These are phyloP conservation scores for Neospermospora avenae DNA, from an alignment of 2,329 filamentous ascomycete species.

Conservation along the genomic window DNA sequence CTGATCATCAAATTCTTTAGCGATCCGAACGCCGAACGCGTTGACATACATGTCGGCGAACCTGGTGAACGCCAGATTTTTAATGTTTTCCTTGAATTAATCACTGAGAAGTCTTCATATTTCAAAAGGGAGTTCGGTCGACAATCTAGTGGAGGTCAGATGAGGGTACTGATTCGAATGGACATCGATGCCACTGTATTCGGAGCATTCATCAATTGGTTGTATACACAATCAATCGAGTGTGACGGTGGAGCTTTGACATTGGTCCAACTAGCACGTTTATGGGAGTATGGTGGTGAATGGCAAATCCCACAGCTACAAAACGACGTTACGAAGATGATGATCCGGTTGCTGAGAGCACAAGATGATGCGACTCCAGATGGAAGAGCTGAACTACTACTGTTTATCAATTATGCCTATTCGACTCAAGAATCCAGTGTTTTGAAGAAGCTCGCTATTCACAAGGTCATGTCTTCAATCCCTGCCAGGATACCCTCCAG, in stretches of 20 bases:
- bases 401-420: too few relatives aligned
- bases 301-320: not conserved
- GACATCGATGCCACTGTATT: constrained; percentile 7
- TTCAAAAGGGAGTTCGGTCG: not conserved
- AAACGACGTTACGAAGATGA: too few relatives aligned
- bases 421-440: too few relatives aligned
- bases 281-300: constrained; percentile 4
- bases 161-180: not conserved
- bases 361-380: too few relatives aligned
- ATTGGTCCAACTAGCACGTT: not conserved
- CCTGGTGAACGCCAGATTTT: not conserved
- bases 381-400: too few relatives aligned
- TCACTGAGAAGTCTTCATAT: constrained; percentile 1
- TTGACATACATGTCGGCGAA: not conserved
- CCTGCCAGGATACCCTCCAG: not conserved
- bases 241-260: not conserved
- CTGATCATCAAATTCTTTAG: not conserved
- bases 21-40: not conserved
- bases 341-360: too few relatives aligned
- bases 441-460: constrained; percentile 5
- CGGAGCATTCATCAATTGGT: constrained; percentile 8
- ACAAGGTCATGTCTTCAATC: constrained; percentile 1
- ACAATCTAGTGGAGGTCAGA: not conserved
- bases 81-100: not conserved
- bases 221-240: constrained; percentile 6